Evolutionary conservation across 306 rosid genomes (phyloP).

Genomic region (Abrus pulchellus): DNA sequence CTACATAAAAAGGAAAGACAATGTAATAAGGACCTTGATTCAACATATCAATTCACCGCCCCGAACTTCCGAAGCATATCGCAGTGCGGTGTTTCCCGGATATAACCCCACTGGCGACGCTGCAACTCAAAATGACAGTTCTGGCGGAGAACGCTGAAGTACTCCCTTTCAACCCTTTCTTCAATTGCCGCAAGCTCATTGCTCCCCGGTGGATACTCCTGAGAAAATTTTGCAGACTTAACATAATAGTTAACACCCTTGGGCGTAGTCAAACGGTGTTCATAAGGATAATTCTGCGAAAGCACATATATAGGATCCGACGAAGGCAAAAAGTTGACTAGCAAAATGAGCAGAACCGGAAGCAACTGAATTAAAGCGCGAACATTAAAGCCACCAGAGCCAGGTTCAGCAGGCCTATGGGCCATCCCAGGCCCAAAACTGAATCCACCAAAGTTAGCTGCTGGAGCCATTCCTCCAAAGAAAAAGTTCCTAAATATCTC

Average conservation of each 20-base stretch:
- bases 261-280: slow-evolving; percentile 65
- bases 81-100: slow-evolving; percentile 91
- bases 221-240: slow-evolving; percentile 70
- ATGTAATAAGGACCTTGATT: slow-evolving; percentile 53
- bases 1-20: slow-evolving; percentile 47
- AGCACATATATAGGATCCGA: slow-evolving; percentile 77
- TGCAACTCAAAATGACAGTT: slow-evolving; percentile 86
- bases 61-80: slow-evolving; percentile 77
- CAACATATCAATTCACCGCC: slow-evolving; percentile 50
- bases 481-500: slow-evolving; percentile 93
- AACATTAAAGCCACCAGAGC: slow-evolving; percentile 72
- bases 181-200: slow-evolving; percentile 62
- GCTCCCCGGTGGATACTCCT: slow-evolving; percentile 66
- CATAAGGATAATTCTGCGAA: slow-evolving; percentile 75
- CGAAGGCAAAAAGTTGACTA: slow-evolving; percentile 78
- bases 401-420: slow-evolving; percentile 65
- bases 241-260: slow-evolving; percentile 90
- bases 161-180: slow-evolving; percentile 76
- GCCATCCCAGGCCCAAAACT: slow-evolving; percentile 80
- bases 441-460: slow-evolving; percentile 76
- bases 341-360: slow-evolving; percentile 75
- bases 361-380: slow-evolving; percentile 77
- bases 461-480: slow-evolving; percentile 92
- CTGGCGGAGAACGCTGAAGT: slow-evolving; percentile 73
- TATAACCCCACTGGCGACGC: slow-evolving; percentile 92